A percentile compares a stretch with the other conserved stretches of the same genome.
Conservation (phyloP, 1,284 basidiomycete genomes). For the Ustilago shanxiensis region DNA sequence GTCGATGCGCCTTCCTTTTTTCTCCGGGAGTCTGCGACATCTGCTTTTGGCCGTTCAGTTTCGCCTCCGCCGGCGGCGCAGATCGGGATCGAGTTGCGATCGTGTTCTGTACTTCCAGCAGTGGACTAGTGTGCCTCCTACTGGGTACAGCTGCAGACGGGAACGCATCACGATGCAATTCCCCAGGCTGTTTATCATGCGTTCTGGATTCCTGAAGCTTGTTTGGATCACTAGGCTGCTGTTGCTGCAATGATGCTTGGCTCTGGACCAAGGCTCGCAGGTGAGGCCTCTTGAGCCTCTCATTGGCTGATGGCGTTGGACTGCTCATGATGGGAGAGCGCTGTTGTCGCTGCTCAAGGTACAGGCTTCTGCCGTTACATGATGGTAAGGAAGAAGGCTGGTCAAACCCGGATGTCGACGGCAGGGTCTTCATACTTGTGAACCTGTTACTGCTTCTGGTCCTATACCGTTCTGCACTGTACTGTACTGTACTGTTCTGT, state of each 20-base stretch:
- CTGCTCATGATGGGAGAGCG: slow-evolving; percentile 3
- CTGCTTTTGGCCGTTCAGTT: background rate
- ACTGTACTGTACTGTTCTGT: too few species aligned
- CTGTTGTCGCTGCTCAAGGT: background rate
- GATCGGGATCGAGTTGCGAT: background rate
- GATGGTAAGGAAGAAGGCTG: background rate
- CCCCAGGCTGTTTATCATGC: background rate
- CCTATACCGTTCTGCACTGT: too few species aligned
- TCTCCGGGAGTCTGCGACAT: background rate
- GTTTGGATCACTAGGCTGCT: background rate
- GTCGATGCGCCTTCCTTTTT: background rate
- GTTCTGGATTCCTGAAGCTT: background rate
- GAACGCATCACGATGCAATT: background rate
- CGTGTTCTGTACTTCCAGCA: background rate
- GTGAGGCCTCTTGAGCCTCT: background rate
- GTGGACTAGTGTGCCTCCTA: background rate
- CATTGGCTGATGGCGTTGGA: background rate
- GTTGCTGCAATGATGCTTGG: background rate
- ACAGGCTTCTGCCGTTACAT: background rate
- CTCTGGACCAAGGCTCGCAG: background rate
- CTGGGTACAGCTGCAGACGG: background rate
- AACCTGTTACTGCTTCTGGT: background rate
- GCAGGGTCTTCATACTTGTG: background rate
- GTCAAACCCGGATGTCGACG: background rate
- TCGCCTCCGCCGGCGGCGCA: background rate